A percentile compares a stretch with the other conserved stretches of the same genome.
Evolutionary conservation across 129 eudicot species (phyloP).

Genomic region (Glebionis coronaria): DNA sequence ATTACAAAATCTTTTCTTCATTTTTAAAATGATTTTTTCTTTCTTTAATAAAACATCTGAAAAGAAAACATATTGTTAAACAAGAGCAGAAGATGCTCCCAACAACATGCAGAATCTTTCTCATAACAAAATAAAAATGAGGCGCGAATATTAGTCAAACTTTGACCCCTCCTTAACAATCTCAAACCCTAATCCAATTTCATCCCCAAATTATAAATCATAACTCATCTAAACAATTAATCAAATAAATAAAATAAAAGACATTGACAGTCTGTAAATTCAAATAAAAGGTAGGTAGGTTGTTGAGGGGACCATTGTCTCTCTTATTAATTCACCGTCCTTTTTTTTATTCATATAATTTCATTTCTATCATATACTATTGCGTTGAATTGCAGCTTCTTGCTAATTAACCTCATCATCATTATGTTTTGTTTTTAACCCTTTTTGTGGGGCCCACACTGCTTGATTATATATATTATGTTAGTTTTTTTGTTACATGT

Average conservation of each 20-base stretch:
- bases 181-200: constrained; percentile 19
- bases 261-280: constrained; percentile 16
- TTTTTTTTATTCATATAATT: not conserved
- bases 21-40: too few species aligned
- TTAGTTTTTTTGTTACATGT: not conserved
- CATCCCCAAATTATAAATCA: constrained; percentile 5
- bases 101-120: not conserved
- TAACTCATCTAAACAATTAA: not conserved
- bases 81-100: constrained; percentile 1
- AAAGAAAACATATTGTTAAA: too few species aligned
- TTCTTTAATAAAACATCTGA: too few species aligned
- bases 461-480: constrained; percentile 9
- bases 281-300: not conserved
- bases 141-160: constrained; percentile 30
- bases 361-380: not conserved
- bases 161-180: constrained; percentile 21
- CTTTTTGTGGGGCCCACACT: constrained; percentile 14
- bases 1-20: too few species aligned
- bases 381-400: constrained; percentile 34
- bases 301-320: constrained; percentile 10
- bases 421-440: constrained; percentile 25
- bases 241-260: not conserved
- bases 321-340: constrained; percentile 7
- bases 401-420: constrained; percentile 12
- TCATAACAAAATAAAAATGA: constrained; percentile 17